These are phyloP conservation scores for Talaromyces piceae DNA, from an alignment of 2,329 filamentous ascomycete species.

Conservation along the genomic window DNA sequence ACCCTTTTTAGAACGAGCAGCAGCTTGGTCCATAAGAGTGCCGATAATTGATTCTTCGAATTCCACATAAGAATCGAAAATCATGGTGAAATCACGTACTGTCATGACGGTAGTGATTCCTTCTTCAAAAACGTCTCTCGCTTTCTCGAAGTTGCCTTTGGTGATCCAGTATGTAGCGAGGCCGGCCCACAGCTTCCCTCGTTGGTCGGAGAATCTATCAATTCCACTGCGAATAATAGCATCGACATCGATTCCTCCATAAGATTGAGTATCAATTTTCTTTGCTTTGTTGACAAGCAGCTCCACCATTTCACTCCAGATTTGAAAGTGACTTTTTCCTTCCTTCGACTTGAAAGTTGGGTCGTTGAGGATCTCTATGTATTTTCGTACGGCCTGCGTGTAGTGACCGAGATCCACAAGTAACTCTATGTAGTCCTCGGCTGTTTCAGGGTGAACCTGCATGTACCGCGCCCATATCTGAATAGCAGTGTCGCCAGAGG, in stretches of 20 bases:
- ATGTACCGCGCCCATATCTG: slow-evolving; percentile 94
- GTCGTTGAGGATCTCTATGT: slow-evolving; percentile 88
- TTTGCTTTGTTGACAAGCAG: slow-evolving; percentile 84
- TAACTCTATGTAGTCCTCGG: slow-evolving; percentile 90
- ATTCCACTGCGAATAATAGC: slow-evolving; percentile 90
- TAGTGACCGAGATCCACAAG: slow-evolving; percentile 74
- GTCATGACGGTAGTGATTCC: slow-evolving; percentile 98
- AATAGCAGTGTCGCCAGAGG: slow-evolving; percentile 80
- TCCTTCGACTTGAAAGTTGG: slow-evolving; percentile 85
- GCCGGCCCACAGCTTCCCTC: slow-evolving; percentile 90
- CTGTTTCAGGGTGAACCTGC: slow-evolving; percentile 91
- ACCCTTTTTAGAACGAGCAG: slow-evolving; percentile 69
- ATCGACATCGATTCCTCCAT: slow-evolving; percentile 82
- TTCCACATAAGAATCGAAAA: slow-evolving; percentile 94
- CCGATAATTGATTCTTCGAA: slow-evolving; percentile 96
- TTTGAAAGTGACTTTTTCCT: slow-evolving; percentile 87
- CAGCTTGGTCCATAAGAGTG: slow-evolving; percentile 81
- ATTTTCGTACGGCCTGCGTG: slow-evolving; percentile 83
- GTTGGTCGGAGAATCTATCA: slow-evolving; percentile 80
- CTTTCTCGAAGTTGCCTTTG: slow-evolving; percentile 82
- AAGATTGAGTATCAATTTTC: slow-evolving; percentile 71
- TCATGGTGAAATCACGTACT: slow-evolving; percentile 89
- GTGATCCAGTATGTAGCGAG: slow-evolving; percentile 96
- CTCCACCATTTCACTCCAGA: slow-evolving; percentile 98
- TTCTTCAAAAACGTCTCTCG: slow-evolving; percentile 90